phyloP scores from a whole-genome alignment of 2,329 filamentous ascomycete species.

The Metarhizium humberi region DNA sequence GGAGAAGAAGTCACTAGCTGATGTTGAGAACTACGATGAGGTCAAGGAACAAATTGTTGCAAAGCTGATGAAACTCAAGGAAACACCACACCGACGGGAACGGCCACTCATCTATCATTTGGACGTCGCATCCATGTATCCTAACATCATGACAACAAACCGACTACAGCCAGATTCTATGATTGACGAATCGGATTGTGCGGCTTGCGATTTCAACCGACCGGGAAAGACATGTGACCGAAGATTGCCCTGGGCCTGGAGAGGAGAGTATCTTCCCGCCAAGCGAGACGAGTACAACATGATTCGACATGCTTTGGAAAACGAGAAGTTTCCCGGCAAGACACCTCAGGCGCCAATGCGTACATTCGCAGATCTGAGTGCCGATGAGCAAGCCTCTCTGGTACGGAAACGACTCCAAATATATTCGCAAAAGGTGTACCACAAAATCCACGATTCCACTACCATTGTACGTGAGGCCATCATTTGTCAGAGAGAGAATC shows the following conservation, averaged over 20 bases:
- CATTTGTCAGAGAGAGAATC: constrained; percentile 96
- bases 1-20: constrained; percentile 72
- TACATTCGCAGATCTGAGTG: constrained; percentile 69
- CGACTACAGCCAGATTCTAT: constrained; percentile 97
- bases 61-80: constrained; percentile 61
- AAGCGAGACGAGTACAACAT: constrained; percentile 99
- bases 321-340: constrained; percentile 83
- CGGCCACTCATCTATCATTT: constrained; percentile 92
- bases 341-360: constrained; percentile 59
- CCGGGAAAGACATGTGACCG: constrained; percentile 96
- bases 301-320: constrained; percentile 85
- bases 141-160: constrained; percentile 99
- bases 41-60: constrained; percentile 74
- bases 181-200: constrained; percentile 93
- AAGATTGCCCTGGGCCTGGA: constrained; percentile 92
- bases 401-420: constrained; percentile 81
- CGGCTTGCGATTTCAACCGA: constrained; percentile 95
- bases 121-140: constrained; percentile 98
- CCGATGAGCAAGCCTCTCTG: constrained; percentile 72
- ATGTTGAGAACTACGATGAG: constrained; percentile 73
- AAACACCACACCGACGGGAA: constrained; percentile 76
- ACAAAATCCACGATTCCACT: constrained; percentile 94
- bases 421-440: constrained; percentile 98
- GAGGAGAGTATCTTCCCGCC: constrained; percentile 91
- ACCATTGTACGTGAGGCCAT: constrained; percentile 93